These are phyloP conservation scores for Candida adriatica DNA, from an alignment of 805 yeast species.

Conservation along the genomic window DNA sequence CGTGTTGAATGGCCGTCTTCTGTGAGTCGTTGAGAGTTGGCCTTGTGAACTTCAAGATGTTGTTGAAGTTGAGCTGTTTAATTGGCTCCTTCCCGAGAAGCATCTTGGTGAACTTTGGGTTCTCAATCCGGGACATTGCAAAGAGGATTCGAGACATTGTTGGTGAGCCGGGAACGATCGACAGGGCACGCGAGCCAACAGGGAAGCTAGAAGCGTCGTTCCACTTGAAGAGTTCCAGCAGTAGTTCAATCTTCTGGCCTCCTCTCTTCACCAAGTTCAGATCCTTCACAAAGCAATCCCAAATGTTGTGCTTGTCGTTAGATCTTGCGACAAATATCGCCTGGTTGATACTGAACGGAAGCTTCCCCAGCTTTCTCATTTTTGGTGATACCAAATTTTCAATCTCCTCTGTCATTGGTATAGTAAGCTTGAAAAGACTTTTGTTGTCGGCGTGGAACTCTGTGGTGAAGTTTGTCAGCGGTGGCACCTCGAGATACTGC, in stretches of 20 bases:
- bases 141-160: constrained; percentile 57
- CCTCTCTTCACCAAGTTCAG: constrained; percentile 28
- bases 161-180: constrained; percentile 53
- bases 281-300: constrained; percentile 55
- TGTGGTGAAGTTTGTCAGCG: not conserved
- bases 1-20: constrained; percentile 35
- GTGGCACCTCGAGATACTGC: constrained; percentile 30
- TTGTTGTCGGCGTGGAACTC: constrained; percentile 28
- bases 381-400: constrained; percentile 44
- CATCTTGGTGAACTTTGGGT: constrained; percentile 45
- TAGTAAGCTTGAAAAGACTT: constrained; percentile 33
- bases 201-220: constrained; percentile 44
- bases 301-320: constrained; percentile 42
- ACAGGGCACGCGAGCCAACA: constrained; percentile 29
- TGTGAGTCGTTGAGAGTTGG: constrained; percentile 53
- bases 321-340: constrained; percentile 44
- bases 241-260: constrained; percentile 31
- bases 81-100: constrained; percentile 49
- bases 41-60: constrained; percentile 41
- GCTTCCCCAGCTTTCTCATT: constrained; percentile 44
- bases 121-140: constrained; percentile 56
- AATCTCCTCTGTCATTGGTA: constrained; percentile 42
- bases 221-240: constrained; percentile 53
- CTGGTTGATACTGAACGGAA: constrained; percentile 55
- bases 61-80: constrained; percentile 49